Evolutionary conservation across 1,284 basidiomycete genomes (phyloP).

Genomic region (Cutaneotrichosporon dermatis): DNA sequence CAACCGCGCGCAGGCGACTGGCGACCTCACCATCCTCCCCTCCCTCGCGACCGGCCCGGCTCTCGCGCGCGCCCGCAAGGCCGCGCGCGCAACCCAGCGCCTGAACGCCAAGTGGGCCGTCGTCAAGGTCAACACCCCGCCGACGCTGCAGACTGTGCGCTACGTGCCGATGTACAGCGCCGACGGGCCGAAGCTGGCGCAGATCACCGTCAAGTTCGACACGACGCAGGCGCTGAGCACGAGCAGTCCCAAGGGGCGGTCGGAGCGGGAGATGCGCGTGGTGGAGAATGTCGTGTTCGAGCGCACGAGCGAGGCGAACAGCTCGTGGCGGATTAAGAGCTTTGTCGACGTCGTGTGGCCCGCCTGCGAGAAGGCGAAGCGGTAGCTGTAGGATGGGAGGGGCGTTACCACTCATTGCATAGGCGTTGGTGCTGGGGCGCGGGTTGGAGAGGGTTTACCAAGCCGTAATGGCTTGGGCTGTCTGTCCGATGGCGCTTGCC

Average conservation of each 20-base stretch:
- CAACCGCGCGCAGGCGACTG: constrained; percentile 13
- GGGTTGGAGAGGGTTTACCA: not conserved
- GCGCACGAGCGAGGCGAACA: not conserved
- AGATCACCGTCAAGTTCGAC: constrained; percentile 11
- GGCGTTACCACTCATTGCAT: constrained; percentile 6
- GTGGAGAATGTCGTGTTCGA: constrained; percentile 13
- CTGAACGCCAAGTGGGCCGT: constrained; percentile 6
- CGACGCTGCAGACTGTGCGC: constrained; percentile 8
- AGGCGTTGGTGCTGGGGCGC: not conserved
- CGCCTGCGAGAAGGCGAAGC: not conserved
- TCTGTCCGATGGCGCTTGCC: too few relatives aligned
- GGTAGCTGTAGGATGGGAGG: not conserved
- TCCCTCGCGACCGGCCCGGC: not conserved
- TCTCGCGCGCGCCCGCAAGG: constrained; percentile 1
- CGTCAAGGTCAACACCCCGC: not conserved
- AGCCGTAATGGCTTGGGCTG: too few relatives aligned
- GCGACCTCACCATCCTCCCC: not conserved
- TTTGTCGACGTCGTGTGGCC: not conserved
- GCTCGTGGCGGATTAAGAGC: constrained; percentile 6
- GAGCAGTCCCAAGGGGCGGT: not conserved
- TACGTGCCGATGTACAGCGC: not conserved
- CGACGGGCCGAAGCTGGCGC: not conserved
- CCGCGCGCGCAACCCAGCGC: not conserved
- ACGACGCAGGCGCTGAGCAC: constrained; percentile 10
- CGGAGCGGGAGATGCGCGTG: constrained; percentile 2